A percentile compares a stretch with the other conserved stretches of the same genome.
phyloP scores from a whole-genome alignment of 495 filamentous ascomycete species.

The Usnea hakonensis region DNA sequence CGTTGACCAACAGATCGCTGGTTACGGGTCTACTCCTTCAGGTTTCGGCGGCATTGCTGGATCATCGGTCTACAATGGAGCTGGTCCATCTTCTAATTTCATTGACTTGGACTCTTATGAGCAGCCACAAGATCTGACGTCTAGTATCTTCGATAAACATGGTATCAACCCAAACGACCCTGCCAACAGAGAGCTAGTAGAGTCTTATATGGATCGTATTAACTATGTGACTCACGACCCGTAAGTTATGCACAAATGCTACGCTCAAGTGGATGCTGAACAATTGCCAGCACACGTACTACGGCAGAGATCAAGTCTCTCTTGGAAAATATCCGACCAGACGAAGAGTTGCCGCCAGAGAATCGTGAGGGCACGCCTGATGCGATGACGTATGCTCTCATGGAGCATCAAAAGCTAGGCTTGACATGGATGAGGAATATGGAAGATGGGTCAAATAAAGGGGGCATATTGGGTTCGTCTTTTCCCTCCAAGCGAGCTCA shows the following conservation, averaged over 20 bases:
- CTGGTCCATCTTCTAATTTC: conserved; percentile 3
- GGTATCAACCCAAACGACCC: conserved; percentile 17
- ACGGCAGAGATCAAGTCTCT: conserved; percentile 59
- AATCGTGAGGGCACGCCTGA: conserved; percentile 66
- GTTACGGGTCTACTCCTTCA: conserved; percentile 7
- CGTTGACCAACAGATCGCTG: conserved; percentile 17
- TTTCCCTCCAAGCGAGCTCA: not conserved
- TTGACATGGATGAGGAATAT: conserved; percentile 75
- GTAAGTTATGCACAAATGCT: not conserved
- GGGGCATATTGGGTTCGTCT: conserved; percentile 50
- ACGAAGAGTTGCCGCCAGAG: conserved; percentile 56
- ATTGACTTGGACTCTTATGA: conserved; percentile 9
- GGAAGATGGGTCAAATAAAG: conserved; percentile 69
- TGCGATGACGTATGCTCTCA: conserved; percentile 59
- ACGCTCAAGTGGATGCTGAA: not conserved
- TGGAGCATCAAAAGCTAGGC: conserved; percentile 79
- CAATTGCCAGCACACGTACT: conserved; percentile 36
- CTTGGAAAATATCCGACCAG: conserved; percentile 66
- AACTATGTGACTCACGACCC: conserved; percentile 42
- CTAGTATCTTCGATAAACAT: conserved; percentile 13
- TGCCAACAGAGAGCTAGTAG: conserved; percentile 18
- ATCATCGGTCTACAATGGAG: conserved; percentile 10
- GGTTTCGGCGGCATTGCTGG: conserved; percentile 14
- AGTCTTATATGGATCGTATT: conserved; percentile 25
- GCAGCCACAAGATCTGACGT: conserved; percentile 8